Evolutionary conservation across 257 asterid species (phyloP), one percentile per base, ranked within the genome.

Genomic region (Eustoma russellianum): DNA sequence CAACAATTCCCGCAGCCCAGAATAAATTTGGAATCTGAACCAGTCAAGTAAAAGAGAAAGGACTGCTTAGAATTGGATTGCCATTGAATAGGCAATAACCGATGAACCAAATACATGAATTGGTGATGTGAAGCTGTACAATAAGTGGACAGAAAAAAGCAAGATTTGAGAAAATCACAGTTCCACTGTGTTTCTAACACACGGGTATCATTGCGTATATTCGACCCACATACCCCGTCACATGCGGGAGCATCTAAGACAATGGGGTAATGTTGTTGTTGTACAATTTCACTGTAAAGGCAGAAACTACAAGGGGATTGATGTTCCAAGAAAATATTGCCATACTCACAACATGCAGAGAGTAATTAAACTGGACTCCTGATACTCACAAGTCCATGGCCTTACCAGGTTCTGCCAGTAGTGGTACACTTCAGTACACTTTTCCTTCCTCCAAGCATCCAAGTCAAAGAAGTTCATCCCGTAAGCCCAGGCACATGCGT

Each of bases 321-420:
- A 24, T 24, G 30, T 1, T 24, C 30, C 30, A 24, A 24, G 30
- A 24, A 24, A 24, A 4, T 24, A 2, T 24, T 24, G 30, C 0
- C 30, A 24, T 24, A n/a, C n/a, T 24, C 30, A 24, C 30, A 24
- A 19, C 41, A 10, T 24, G 12, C 12, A 44, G 17, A 5, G 4
- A 24, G 12, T 15, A 34, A 24, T 24, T 24, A 24, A 24, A 24
- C 3, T 24, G 5, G 46, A 13, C 10, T n/a, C 14, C 33, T 15
- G 13, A 30, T 17, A 33, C n/a, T 10, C 47, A 17, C 10, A 56
- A 6, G 13, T 11, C n/a, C n/a, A 46, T 50, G 17, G n/a, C 51
- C 81, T 75, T 61, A 71, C 81, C 76, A 68, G 72, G 59, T n/a
- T 75, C 66, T 75, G 81, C 78, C 78, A 75, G 64, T 68, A 75